Percentiles rank a stretch among this genome's conserved stretches.
These are phyloP conservation scores for Citeromyces hawaiiensis DNA, from an alignment of 1,139 yeast species.

Conservation along the genomic window DNA sequence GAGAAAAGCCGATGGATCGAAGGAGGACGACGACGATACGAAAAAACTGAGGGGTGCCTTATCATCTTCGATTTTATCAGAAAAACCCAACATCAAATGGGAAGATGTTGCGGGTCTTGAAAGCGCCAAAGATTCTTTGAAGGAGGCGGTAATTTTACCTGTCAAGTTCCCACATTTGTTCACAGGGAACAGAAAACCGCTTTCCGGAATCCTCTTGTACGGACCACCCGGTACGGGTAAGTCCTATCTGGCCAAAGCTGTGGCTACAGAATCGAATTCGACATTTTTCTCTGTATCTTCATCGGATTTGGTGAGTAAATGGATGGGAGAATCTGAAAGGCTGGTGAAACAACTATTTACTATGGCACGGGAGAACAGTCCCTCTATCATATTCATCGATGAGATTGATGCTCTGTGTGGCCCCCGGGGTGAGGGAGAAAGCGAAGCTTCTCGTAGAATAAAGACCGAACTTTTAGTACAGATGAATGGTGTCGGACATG, in stretches of 20 bases:
- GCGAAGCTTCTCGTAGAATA: conserved; percentile 92
- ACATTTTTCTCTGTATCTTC: conserved; percentile 93
- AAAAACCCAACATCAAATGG: conserved; percentile 91
- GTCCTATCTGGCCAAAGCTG: conserved; percentile 92
- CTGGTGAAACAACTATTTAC: conserved; percentile 86
- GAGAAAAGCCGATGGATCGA: conserved; percentile 32
- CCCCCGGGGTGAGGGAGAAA: conserved; percentile 96
- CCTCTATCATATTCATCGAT: conserved; percentile 90
- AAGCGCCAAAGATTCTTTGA: conserved; percentile 88
- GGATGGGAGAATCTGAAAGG: conserved; percentile 99
- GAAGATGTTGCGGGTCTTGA: conserved; percentile 94
- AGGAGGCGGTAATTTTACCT: conserved; percentile 94
- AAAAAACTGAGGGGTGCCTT: conserved; percentile 86
- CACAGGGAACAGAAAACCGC: conserved; percentile 89
- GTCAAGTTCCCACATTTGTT: conserved; percentile 90
- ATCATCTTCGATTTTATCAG: conserved; percentile 84
- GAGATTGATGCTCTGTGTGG: conserved; percentile 98
- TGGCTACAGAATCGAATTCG: conserved; percentile 95
- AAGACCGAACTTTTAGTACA: conserved; percentile 94
- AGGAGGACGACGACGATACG: conserved; percentile 71
- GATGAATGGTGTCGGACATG: conserved; percentile 98
- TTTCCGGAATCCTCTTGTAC: conserved; percentile 79
- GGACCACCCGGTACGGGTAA: conserved; percentile 99
- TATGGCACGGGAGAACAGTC: conserved; percentile 94
- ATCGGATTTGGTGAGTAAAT: conserved; percentile 86